These are phyloP conservation scores for Ocimum tenuiflorum DNA, from an alignment of 257 asterid species.

Conservation along the genomic window DNA sequence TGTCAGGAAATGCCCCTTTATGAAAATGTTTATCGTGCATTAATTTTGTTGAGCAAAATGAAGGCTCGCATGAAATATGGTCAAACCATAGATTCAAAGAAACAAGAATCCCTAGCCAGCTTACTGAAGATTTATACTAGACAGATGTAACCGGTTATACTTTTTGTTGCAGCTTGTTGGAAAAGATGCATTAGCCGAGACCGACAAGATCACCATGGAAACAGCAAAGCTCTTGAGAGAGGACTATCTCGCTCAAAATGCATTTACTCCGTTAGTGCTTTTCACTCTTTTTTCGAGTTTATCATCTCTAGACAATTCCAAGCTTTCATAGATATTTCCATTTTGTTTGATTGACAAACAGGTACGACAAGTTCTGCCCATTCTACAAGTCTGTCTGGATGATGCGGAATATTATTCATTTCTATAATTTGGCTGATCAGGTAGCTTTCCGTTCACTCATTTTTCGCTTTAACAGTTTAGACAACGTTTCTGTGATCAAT, in stretches of 20 bases:
- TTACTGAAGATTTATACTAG: neutral
- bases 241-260: too few species aligned
- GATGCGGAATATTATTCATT: slow-evolving; percentile 95
- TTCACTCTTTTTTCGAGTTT: neutral
- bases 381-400: too few species aligned
- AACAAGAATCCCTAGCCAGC: too few species aligned
- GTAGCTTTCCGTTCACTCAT: slow-evolving; percentile 25
- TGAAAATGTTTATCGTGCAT: too few species aligned
- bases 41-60: too few species aligned
- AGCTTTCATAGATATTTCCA: neutral
- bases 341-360: slow-evolving; percentile 30
- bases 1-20: too few species aligned
- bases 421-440: slow-evolving; percentile 95
- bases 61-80: too few species aligned
- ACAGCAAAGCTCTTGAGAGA: slow-evolving; percentile 98
- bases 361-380: too few species aligned
- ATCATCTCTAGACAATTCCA: too few species aligned
- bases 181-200: slow-evolving; percentile 96
- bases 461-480: neutral
- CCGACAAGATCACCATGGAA: slow-evolving; percentile 82
- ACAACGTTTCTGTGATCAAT: neutral
- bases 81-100: too few species aligned
- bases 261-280: too few species aligned
- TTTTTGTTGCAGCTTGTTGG: slow-evolving; percentile 76
- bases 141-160: slow-evolving; percentile 7